A percentile compares a stretch with the other conserved stretches of the same genome.
Evolutionary conservation across 2,329 filamentous ascomycete genomes (phyloP).

Genomic region (Aspergillus niger): DNA sequence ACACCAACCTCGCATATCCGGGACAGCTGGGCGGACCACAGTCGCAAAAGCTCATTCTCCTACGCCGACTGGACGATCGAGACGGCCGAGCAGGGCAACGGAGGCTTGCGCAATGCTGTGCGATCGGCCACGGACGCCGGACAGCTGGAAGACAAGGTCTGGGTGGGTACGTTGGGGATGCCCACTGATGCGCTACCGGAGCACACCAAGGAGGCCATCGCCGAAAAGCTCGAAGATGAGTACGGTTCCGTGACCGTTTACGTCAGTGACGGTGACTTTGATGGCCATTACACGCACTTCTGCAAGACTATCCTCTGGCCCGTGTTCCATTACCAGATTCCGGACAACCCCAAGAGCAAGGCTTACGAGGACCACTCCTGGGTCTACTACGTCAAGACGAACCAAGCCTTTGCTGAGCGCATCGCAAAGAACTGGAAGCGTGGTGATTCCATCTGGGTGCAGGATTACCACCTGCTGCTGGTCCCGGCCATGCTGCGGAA

Average conservation of each 20-base stretch:
- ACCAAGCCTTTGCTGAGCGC: conserved; percentile 88
- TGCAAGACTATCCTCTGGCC: conserved; percentile 98
- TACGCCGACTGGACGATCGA: conserved; percentile 81
- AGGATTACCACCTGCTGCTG: conserved; percentile 91
- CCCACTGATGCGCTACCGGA: conserved; percentile 82
- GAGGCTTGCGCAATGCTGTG: conserved; percentile 85
- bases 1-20: conserved; percentile 14
- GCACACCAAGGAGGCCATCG: conserved; percentile 77
- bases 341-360: conserved; percentile 97
- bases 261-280: conserved; percentile 86
- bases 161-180: conserved; percentile 91
- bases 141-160: conserved; percentile 73
- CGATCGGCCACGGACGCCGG: conserved; percentile 73
- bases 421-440: conserved; percentile 91
- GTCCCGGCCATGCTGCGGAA: conserved; percentile 88
- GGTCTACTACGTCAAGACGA: conserved; percentile 90
- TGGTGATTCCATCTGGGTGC: conserved; percentile 89
- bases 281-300: conserved; percentile 92
- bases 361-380: conserved; percentile 97
- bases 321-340: conserved; percentile 97
- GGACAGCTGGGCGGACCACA: conserved; percentile 45
- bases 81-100: conserved; percentile 86
- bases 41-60: conserved; percentile 68
- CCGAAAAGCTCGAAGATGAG: conserved; percentile 76
- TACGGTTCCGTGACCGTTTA: conserved; percentile 82